Evolutionary conservation across 2,329 filamentous ascomycete genomes (phyloP).

Genomic region (Ophiocordyceps unilateralis): DNA sequence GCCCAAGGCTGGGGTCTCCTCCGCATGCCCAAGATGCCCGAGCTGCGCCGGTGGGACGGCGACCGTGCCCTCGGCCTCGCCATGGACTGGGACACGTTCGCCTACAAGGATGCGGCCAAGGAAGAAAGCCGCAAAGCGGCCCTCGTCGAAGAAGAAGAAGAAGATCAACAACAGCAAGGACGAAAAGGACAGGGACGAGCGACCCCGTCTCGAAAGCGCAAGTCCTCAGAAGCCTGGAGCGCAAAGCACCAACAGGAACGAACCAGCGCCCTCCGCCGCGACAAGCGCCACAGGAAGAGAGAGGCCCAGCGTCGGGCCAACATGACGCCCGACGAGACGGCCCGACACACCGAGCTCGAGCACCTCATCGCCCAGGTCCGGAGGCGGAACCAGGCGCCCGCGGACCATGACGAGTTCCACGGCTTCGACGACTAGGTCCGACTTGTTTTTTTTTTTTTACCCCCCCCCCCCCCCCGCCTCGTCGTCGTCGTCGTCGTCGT

Average conservation of each 20-base stretch:
- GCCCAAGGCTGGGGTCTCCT: slow-evolving; percentile 75
- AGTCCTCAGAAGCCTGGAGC: slow-evolving; percentile 56
- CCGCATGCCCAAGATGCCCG: slow-evolving; percentile 84
- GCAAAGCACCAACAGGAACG: slow-evolving; percentile 50
- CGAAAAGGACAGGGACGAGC: too few relatives aligned
- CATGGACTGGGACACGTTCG: slow-evolving; percentile 49
- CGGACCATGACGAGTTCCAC: slow-evolving; percentile 32
- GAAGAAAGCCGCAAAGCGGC: slow-evolving; percentile 36
- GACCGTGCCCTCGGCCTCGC: slow-evolving; percentile 45
- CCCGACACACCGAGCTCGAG: slow-evolving; percentile 44
- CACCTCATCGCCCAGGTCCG: slow-evolving; percentile 48
- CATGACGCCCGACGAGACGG: slow-evolving; percentile 56
- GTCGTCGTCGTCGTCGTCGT: too few relatives aligned
- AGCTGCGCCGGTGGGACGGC: slow-evolving; percentile 57
- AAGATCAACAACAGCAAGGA: too few relatives aligned
- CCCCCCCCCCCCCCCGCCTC: too few relatives aligned
- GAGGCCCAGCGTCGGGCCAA: slow-evolving; percentile 44
- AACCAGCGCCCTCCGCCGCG: slow-evolving; percentile 40
- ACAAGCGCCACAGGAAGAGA: slow-evolving; percentile 45
- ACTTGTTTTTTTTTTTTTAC: not conserved
- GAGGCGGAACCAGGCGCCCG: slow-evolving; percentile 32
- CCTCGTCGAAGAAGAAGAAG: slow-evolving; percentile 18
- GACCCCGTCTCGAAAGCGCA: slow-evolving; percentile 33
- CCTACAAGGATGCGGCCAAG: slow-evolving; percentile 54
- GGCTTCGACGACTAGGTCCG: slow-evolving; percentile 34